Conservation (phyloP, 78 protist species). For the Tieghemostelium lacteum region DNA sequence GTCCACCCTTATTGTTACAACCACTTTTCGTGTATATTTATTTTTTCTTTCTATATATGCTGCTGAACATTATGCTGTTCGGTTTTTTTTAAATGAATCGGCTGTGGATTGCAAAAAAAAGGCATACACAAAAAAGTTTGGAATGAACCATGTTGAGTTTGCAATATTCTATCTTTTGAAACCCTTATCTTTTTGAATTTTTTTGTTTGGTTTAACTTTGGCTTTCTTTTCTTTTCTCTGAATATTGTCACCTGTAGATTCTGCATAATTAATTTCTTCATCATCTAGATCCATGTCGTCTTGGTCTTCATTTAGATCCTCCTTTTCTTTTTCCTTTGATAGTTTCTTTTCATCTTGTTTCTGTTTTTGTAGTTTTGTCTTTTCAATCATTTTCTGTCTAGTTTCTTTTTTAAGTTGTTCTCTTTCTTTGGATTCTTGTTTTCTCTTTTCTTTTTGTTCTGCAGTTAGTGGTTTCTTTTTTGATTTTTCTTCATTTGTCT, state of each 20-base stretch:
- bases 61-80: too few species aligned
- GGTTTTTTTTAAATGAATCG: too few species aligned
- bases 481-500: neutral
- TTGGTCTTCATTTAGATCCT: neutral
- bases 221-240: constrained; percentile 1
- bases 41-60: too few species aligned
- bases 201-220: constrained; percentile 50
- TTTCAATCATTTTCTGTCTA: constrained; percentile 40
- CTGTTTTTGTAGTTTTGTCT: constrained; percentile 6
- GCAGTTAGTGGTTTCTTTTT: neutral
- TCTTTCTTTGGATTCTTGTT: constrained; percentile 22
- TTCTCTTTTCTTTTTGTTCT: neutral
- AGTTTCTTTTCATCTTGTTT: constrained; percentile 29
- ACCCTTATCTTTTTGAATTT: constrained; percentile 25
- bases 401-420: constrained; percentile 41
- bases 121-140: too few species aligned
- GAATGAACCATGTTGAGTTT: too few species aligned
- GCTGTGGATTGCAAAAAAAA: too few species aligned
- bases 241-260: neutral
- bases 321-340: neutral
- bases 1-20: neutral
- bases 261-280: neutral
- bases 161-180: constrained; percentile 16
- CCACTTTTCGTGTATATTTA: too few species aligned
- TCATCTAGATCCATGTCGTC: neutral